These are phyloP conservation scores for Scheffersomyces spartinae DNA, from an alignment of 805 yeast species.

Conservation along the genomic window DNA sequence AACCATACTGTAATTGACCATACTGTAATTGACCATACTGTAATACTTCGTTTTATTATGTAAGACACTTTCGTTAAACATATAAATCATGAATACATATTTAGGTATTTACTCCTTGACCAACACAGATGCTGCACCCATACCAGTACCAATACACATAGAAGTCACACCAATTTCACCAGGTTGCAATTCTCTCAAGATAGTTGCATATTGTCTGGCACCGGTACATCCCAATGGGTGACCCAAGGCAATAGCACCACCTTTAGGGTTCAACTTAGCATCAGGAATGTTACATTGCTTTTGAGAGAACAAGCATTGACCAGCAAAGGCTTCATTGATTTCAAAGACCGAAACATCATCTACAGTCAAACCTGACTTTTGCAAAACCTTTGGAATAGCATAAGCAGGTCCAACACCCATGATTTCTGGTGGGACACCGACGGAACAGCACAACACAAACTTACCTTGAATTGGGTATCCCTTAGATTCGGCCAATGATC, in stretches of 20 bases:
- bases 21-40: too few species aligned
- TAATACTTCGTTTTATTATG: too few species aligned
- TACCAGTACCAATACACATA: constrained; percentile 97
- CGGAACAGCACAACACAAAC: constrained; percentile 66
- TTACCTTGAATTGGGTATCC: constrained; percentile 69
- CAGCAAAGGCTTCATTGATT: constrained; percentile 95
- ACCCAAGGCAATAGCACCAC: constrained; percentile 95
- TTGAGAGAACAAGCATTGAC: constrained; percentile 77
- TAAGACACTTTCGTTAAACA: too few species aligned
- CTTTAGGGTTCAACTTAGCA: constrained; percentile 77
- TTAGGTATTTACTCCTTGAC: constrained; percentile 74
- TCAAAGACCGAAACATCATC: constrained; percentile 70
- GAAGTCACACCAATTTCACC: constrained; percentile 87
- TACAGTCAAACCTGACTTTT: constrained; percentile 44
- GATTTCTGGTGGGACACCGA: constrained; percentile 93
- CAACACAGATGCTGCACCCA: constrained; percentile 93
- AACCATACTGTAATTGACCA: too few species aligned
- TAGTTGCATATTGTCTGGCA: constrained; percentile 86
- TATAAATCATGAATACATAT: too few species aligned
- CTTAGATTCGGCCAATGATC: constrained; percentile 70
- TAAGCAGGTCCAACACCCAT: constrained; percentile 98
- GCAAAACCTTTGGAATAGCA: constrained; percentile 80
- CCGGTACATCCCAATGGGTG: constrained; percentile 66
- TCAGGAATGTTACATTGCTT: constrained; percentile 58
- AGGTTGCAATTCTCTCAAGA: constrained; percentile 64